Percentiles rank a stretch among this genome's conserved stretches.
phyloP scores from a whole-genome alignment of 306 rosid genomes.

The Mucuna pruriens region DNA sequence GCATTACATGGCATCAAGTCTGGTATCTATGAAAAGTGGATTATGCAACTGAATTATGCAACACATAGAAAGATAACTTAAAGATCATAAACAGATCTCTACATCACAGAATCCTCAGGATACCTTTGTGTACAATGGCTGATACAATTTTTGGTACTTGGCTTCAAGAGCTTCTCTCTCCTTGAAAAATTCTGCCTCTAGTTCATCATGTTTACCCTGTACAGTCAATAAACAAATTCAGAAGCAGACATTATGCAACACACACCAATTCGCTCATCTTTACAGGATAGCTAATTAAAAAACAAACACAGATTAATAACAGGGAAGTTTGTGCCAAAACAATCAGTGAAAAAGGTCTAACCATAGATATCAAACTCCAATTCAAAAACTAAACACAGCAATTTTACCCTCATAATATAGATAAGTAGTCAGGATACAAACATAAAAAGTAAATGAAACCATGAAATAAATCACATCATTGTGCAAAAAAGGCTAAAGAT shows the following conservation, averaged over 20 bases:
- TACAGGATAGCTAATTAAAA: not conserved
- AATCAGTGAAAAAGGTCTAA: not conserved
- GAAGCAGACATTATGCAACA: not conserved
- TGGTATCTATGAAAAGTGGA: no score
- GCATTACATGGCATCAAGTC: no score
- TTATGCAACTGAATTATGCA: no score
- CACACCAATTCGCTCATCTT: not conserved
- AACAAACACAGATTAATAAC: not conserved
- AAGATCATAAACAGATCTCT: no score
- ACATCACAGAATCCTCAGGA: no score
- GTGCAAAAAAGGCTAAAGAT: not conserved
- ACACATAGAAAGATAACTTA: no score
- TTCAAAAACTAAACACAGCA: not conserved
- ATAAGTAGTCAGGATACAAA: not conserved
- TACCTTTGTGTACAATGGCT: constrained; percentile 50
- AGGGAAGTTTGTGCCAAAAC: not conserved
- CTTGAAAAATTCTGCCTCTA: constrained; percentile 82
- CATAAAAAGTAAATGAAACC: not conserved
- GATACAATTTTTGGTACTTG: constrained; percentile 83
- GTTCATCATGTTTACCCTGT: constrained; percentile 80
- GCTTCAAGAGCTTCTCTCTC: constrained; percentile 95
- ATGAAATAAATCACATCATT: not conserved
- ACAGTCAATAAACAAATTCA: not conserved
- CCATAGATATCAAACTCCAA: not conserved
- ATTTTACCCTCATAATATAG: not conserved